Conservation (phyloP, 2,329 filamentous ascomycete genomes). For the Fusarium mundagurra region DNA sequence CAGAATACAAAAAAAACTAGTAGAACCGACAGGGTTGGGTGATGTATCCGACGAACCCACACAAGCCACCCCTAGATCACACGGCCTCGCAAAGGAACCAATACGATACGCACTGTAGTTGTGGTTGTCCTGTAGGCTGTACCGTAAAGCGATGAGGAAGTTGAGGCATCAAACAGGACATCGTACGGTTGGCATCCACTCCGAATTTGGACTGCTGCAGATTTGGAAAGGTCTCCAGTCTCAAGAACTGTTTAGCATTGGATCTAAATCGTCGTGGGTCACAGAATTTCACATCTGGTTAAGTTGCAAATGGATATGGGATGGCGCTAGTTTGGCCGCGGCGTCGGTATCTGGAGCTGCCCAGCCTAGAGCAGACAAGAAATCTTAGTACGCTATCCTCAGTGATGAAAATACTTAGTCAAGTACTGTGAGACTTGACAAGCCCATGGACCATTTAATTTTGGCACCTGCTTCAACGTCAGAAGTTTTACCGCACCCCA, state of each 20-base stretch:
- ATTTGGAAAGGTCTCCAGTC: conserved; percentile 22
- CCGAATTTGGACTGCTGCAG: conserved; percentile 35
- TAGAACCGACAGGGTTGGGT: conserved; percentile 10
- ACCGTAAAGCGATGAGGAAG: background rate
- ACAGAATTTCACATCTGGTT: conserved; percentile 9
- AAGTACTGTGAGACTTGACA: rapidly evolving
- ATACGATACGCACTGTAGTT: background rate
- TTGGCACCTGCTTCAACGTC: background rate
- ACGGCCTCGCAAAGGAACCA: conserved; percentile 1
- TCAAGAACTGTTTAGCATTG: conserved; percentile 35
- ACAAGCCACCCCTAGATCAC: conserved; percentile 1
- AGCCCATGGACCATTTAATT: background rate
- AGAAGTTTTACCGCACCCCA: background rate
- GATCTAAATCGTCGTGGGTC: conserved; percentile 16
- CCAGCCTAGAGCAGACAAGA: background rate
- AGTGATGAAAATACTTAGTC: background rate
- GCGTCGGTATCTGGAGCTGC: conserved; percentile 38
- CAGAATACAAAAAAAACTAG: background rate
- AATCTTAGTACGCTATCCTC: background rate
- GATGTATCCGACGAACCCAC: conserved; percentile 16
- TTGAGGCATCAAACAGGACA: background rate
- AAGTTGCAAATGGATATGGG: conserved; percentile 7
- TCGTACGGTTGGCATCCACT: conserved; percentile 20
- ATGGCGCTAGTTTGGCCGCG: conserved; percentile 34
- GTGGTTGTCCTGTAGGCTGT: background rate